These are phyloP conservation scores for Cyclotella sp. DNA, from an alignment of 108 stramenopile genomes.

Conservation along the genomic window DNA sequence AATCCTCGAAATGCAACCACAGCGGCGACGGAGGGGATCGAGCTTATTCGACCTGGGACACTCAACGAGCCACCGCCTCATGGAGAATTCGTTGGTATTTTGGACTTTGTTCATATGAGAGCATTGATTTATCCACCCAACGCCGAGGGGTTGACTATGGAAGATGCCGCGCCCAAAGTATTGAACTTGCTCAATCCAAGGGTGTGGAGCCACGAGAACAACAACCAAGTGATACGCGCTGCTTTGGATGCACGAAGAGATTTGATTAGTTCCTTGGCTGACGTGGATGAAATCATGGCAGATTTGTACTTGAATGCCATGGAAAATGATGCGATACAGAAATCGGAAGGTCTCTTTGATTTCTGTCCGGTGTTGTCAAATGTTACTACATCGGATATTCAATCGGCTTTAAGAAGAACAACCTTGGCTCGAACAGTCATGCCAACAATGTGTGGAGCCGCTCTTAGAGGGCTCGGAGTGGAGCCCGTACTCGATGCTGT, in stretches of 20 bases:
- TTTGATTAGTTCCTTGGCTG: constrained; percentile 76
- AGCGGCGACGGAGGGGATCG: not conserved
- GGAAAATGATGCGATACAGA: constrained; percentile 51
- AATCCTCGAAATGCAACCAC: not conserved
- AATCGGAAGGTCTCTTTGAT: constrained; percentile 8
- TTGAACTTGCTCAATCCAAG: constrained; percentile 42
- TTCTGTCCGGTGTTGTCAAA: constrained; percentile 35
- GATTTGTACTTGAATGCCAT: constrained; percentile 74
- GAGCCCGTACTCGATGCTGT: constrained; percentile 94
- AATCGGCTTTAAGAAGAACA: constrained; percentile 73
- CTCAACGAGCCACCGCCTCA: constrained; percentile 48
- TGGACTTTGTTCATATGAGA: constrained; percentile 95
- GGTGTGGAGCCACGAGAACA: constrained; percentile 34
- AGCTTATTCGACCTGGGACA: constrained; percentile 41
- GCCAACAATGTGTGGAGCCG: constrained; percentile 86
- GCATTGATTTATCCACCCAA: constrained; percentile 86
- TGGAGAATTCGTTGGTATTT: constrained; percentile 88
- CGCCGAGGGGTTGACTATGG: constrained; percentile 57
- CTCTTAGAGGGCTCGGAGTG: constrained; percentile 91
- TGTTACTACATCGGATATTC: constrained; percentile 67
- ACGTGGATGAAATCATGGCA: constrained; percentile 82
- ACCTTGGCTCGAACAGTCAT: constrained; percentile 67
- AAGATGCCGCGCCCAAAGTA: constrained; percentile 72
- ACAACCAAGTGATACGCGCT: constrained; percentile 50
- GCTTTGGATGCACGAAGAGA: constrained; percentile 66